Conservation (phyloP, 352 stramenopile species). For the Globisporangium splendens region DNA sequence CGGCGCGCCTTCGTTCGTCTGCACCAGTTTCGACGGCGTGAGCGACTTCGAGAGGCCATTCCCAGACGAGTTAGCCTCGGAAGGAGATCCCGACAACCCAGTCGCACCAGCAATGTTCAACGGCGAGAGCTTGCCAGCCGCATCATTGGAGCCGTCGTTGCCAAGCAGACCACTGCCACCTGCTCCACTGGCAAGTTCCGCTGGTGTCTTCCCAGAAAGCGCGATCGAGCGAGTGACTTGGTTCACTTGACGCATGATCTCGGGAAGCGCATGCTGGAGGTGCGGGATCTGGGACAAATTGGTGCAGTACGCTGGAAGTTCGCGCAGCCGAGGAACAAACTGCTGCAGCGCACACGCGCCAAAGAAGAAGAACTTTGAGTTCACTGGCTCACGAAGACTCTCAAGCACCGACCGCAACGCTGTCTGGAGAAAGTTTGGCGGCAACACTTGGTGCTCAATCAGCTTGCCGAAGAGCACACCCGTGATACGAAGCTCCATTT, state of each 20-base stretch:
- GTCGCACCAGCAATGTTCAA: slow-evolving; percentile 21
- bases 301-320: slow-evolving; percentile 97
- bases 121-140: slow-evolving; percentile 18
- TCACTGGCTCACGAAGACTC: slow-evolving; percentile 94
- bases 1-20: slow-evolving; percentile 14
- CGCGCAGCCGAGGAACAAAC: slow-evolving; percentile 95
- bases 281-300: slow-evolving; percentile 98
- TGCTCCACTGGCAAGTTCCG: slow-evolving; percentile 2
- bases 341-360: slow-evolving; percentile 98
- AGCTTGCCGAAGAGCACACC: slow-evolving; percentile 97
- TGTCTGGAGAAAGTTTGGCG: slow-evolving; percentile 97
- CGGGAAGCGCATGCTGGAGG: slow-evolving; percentile 91
- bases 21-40: slow-evolving; percentile 15
- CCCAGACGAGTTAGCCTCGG: slow-evolving; percentile 13
- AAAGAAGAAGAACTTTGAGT: slow-evolving; percentile 98
- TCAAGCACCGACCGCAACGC: slow-evolving; percentile 97
- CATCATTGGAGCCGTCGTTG: slow-evolving; percentile 4
- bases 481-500: slow-evolving; percentile 98
- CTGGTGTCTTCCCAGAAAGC: slow-evolving; percentile 30
- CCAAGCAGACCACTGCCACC: neutral
- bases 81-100: slow-evolving; percentile 20
- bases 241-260: slow-evolving; percentile 89
- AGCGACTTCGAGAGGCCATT: slow-evolving; percentile 12
- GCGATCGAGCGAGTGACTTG: slow-evolving; percentile 68
- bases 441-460: slow-evolving; percentile 98